These are phyloP conservation scores for Karstenula rhodostoma DNA, from an alignment of 2,329 filamentous ascomycete species.

Conservation along the genomic window DNA sequence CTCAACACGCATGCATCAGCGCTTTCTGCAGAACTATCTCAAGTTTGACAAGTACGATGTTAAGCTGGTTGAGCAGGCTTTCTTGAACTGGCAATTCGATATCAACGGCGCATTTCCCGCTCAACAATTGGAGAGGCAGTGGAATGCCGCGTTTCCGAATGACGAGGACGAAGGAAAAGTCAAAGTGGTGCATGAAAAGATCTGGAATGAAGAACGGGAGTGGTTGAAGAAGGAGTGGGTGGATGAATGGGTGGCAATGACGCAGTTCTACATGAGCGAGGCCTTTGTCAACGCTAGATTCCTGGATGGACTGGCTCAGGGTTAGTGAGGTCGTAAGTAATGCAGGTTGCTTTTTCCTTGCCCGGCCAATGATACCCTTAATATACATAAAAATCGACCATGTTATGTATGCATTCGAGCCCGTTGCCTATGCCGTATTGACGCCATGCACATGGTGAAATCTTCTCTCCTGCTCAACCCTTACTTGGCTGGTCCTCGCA, in stretches of 20 bases:
- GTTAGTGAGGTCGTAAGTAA: not conserved
- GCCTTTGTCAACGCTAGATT: conserved; percentile 29
- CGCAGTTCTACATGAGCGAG: conserved; percentile 31
- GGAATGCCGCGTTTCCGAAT: conserved; percentile 38
- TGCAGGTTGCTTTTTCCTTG: not conserved
- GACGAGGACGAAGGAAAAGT: conserved; percentile 34
- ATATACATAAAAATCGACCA: not conserved
- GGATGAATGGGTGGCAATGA: conserved; percentile 35
- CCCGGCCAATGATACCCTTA: not conserved
- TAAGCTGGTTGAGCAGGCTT: conserved; percentile 45
- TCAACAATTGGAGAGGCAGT: conserved; percentile 33
- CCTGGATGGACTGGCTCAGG: conserved; percentile 17
- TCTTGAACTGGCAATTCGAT: conserved; percentile 45
- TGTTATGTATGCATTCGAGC: not conserved
- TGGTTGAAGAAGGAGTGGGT: conserved; percentile 40
- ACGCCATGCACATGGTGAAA: not conserved
- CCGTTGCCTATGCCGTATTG: not conserved
- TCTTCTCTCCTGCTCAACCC: no score
- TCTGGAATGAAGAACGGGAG: conserved; percentile 33
- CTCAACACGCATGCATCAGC: conserved; percentile 37
- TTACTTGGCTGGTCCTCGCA: no score
- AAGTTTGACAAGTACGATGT: conserved; percentile 42
- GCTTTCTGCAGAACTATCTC: conserved; percentile 43
- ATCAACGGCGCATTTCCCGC: conserved; percentile 38
- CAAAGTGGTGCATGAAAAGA: conserved; percentile 48